A percentile compares a stretch with the other conserved stretches of the same genome.
phyloP scores from a whole-genome alignment of 495 filamentous ascomycete species.

The Podospora didyma region DNA sequence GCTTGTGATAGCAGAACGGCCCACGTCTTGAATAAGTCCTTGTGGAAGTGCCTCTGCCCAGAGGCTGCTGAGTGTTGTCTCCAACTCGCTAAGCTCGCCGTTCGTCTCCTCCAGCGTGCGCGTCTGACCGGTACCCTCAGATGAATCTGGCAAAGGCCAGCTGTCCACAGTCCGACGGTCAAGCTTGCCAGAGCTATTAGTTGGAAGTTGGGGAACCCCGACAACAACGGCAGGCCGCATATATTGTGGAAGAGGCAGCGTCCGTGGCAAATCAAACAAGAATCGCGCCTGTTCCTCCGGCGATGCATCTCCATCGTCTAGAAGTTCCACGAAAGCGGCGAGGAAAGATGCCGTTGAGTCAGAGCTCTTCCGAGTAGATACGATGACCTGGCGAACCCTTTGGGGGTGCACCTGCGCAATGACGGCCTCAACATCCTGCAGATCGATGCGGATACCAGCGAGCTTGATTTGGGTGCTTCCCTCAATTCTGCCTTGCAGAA shows the following conservation, averaged over 20 bases:
- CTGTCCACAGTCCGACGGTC: slow-evolving; percentile 34
- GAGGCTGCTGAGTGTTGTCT: background rate
- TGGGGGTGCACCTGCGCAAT: slow-evolving; percentile 20
- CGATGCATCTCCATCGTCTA: background rate
- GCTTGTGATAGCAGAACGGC: background rate
- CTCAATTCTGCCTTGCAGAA: slow-evolving; percentile 35
- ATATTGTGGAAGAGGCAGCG: slow-evolving; percentile 40
- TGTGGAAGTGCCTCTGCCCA: slow-evolving; percentile 6
- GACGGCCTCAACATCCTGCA: slow-evolving; percentile 43
- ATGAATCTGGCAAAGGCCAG: slow-evolving; percentile 26
- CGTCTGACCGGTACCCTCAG: background rate
- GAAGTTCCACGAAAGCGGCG: slow-evolving; percentile 33
- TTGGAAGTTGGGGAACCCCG: slow-evolving; percentile 35
- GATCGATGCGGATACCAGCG: slow-evolving; percentile 48
- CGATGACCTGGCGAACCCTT: slow-evolving; percentile 32
- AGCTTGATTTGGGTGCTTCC: slow-evolving; percentile 52
- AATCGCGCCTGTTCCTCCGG: background rate
- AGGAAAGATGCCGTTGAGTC: slow-evolving; percentile 19
- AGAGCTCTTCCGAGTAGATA: slow-evolving; percentile 20
- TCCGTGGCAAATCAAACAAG: slow-evolving; percentile 3
- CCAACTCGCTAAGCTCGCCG: background rate
- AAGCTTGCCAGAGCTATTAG: slow-evolving; percentile 38
- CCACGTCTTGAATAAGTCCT: background rate
- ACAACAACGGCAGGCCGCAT: slow-evolving; percentile 42
- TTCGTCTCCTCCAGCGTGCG: no score